Percentiles rank a stretch among this genome's conserved stretches.
phyloP scores from a whole-genome alignment of 805 yeast genomes.

The Wickerhamiella lipophila region DNA sequence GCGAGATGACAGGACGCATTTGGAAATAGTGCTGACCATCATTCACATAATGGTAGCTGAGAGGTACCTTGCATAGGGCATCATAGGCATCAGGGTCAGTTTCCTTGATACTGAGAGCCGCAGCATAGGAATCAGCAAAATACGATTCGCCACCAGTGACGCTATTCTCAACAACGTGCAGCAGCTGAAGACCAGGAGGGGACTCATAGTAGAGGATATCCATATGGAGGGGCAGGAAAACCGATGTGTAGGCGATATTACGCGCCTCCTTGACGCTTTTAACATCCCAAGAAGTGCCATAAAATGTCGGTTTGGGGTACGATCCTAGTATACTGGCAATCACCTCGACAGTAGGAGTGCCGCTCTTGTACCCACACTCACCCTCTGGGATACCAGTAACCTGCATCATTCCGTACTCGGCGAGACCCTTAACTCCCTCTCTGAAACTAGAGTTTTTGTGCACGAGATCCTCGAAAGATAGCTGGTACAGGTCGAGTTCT shows the following conservation, averaged over 20 bases:
- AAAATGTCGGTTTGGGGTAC: slow-evolving; percentile 56
- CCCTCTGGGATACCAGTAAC: slow-evolving; percentile 42
- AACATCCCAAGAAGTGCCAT: slow-evolving; percentile 62
- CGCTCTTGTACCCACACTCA: slow-evolving; percentile 9
- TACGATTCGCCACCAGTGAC: slow-evolving; percentile 55
- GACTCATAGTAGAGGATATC: slow-evolving; percentile 66
- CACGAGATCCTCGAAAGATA: slow-evolving; percentile 34
- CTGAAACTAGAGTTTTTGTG: slow-evolving; percentile 28
- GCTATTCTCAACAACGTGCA: slow-evolving; percentile 38
- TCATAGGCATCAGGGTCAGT: slow-evolving; percentile 49
- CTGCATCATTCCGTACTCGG: slow-evolving; percentile 45
- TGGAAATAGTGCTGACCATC: slow-evolving; percentile 50
- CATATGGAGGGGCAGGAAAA: slow-evolving; percentile 61
- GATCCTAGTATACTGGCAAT: slow-evolving; percentile 45
- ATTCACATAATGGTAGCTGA: slow-evolving; percentile 56
- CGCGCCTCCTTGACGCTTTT: slow-evolving; percentile 40
- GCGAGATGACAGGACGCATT: slow-evolving; percentile 50
- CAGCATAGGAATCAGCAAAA: slow-evolving; percentile 58
- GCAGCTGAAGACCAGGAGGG: slow-evolving; percentile 65
- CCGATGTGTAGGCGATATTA: slow-evolving; percentile 57
- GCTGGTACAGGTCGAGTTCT: slow-evolving; percentile 24
- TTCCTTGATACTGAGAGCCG: slow-evolving; percentile 43
- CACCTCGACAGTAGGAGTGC: slow-evolving; percentile 27
- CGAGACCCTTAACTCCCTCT: slow-evolving; percentile 35
- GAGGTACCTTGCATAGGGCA: slow-evolving; percentile 49